Evolutionary conservation across 345 rosid species (phyloP).

Genomic region (Eucalyptus sp.): DNA sequence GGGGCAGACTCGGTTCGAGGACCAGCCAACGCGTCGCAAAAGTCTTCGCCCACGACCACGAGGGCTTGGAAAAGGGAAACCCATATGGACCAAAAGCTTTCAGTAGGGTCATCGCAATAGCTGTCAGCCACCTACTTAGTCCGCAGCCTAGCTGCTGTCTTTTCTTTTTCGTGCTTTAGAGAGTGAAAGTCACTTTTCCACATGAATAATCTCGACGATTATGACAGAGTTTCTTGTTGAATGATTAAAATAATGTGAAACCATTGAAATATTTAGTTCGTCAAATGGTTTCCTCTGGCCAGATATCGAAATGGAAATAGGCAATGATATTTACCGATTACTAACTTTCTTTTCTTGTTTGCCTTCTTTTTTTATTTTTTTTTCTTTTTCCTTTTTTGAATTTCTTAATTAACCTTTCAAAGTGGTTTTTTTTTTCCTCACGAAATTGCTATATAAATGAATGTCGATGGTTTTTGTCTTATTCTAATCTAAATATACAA

Average conservation of each 20-base stretch:
- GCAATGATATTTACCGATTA: background rate
- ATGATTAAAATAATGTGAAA: background rate
- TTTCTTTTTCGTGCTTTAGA: background rate
- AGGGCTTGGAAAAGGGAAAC: background rate
- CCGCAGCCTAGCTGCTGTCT: background rate
- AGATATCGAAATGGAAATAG: background rate
- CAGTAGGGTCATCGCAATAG: background rate
- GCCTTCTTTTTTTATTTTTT: accelerated
- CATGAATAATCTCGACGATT: background rate
- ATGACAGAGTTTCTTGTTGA: background rate
- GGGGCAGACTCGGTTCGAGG: background rate
- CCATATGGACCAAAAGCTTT: background rate
- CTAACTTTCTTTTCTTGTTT: background rate
- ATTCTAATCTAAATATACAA: background rate
- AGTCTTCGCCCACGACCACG: background rate
- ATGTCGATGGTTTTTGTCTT: background rate
- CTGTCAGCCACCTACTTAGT: background rate
- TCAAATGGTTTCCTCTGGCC: background rate
- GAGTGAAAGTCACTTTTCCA: background rate
- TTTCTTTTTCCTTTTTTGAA: background rate
- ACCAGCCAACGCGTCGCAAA: background rate
- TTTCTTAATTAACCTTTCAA: background rate
- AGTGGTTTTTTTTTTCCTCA: background rate
- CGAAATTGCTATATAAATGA: background rate
- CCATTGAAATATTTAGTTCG: background rate